Evolutionary conservation across 805 yeast species (phyloP).

Genomic region (Clavispora santaluciae): DNA sequence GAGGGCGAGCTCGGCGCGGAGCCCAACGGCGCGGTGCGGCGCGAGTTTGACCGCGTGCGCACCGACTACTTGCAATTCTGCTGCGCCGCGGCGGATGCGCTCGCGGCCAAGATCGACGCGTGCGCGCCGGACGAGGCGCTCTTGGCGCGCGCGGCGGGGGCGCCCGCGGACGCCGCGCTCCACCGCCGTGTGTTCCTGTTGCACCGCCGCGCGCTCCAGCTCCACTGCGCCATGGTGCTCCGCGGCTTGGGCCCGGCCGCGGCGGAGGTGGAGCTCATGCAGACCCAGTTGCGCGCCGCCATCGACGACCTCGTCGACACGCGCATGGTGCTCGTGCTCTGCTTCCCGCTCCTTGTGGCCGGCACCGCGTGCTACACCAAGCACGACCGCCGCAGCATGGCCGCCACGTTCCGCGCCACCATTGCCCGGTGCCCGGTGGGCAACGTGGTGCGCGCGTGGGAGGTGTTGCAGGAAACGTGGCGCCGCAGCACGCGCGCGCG

Average conservation of each 20-base stretch:
- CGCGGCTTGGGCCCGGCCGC: constrained; percentile 20
- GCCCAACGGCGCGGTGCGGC: neutral
- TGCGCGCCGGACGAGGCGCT: constrained; percentile 16
- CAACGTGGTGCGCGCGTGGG: constrained; percentile 32
- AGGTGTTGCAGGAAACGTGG: constrained; percentile 37
- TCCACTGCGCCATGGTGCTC: constrained; percentile 21
- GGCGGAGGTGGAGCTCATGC: constrained; percentile 28
- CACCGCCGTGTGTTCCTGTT: constrained; percentile 37
- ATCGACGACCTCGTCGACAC: constrained; percentile 31
- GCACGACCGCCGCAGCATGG: constrained; percentile 15
- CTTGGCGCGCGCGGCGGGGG: constrained; percentile 3
- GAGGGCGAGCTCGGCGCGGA: neutral
- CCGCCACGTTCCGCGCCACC: constrained; percentile 5
- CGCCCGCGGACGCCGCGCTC: constrained; percentile 21
- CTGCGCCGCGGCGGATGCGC: constrained; percentile 1
- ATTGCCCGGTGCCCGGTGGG: constrained; percentile 21
- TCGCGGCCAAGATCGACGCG: constrained; percentile 13
- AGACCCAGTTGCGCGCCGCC: constrained; percentile 15
- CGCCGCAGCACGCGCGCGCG: constrained; percentile 24
- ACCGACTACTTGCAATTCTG: neutral
- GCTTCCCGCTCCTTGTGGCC: constrained; percentile 25
- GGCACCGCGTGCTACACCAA: constrained; percentile 21
- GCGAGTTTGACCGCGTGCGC: neutral
- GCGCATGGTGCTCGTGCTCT: constrained; percentile 15
- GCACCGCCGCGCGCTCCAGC: constrained; percentile 19